Evolutionary conservation across 495 filamentous ascomycete genomes (phyloP), one percentile per base, ranked within the genome.

Genomic region (Podospora bellae-mahoneyi): DNA sequence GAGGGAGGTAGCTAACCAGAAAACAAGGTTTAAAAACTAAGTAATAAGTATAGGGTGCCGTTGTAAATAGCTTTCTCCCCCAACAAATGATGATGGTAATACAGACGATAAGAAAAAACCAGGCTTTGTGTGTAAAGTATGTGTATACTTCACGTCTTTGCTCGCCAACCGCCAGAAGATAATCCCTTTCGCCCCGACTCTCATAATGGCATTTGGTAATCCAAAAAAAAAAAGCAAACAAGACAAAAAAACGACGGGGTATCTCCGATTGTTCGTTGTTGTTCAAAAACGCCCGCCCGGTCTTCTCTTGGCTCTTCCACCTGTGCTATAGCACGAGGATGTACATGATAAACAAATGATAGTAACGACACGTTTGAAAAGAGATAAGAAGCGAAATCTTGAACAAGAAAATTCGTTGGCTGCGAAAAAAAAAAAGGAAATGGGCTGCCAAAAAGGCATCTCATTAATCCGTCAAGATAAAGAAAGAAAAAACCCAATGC

Each of bases 31-130:
- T 58, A 58, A 58, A 58, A 58, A 58, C 55, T 58, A 58, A 58
- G 55, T 58, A 58, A 19, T 58, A 58, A 58, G 55, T 58, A 58
- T 58, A 58, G 30, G 62, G 32, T 54, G 34, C 26, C 26, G 62
- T 64, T 34, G 62, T 28, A 56, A 57, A 60, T 39, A 56, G 13
- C 30, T 64, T 53, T 63, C 28, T 2, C 16, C 3, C 44, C 13
- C 4, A 58, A 20, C 0, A 58, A 19, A 58, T 58, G 60, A 27
- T 62, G 18, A 26, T 62, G 60, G 44, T 64, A 64, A 28, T 62
- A 58, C 34, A 60, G 65, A 19, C 56, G 65, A 23, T 62, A 66
- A 18, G 66, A 66, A 63, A 64, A 63, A 59, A 64, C 32, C 44
- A 7, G 53, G n/a, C 44, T 20, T n/a, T 60, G 26, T 65, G 30